Percentiles rank a stretch among this genome's conserved stretches.
These are phyloP conservation scores for Cladosporium cucumerinum DNA, from an alignment of 2,329 filamentous ascomycete species.

Conservation along the genomic window DNA sequence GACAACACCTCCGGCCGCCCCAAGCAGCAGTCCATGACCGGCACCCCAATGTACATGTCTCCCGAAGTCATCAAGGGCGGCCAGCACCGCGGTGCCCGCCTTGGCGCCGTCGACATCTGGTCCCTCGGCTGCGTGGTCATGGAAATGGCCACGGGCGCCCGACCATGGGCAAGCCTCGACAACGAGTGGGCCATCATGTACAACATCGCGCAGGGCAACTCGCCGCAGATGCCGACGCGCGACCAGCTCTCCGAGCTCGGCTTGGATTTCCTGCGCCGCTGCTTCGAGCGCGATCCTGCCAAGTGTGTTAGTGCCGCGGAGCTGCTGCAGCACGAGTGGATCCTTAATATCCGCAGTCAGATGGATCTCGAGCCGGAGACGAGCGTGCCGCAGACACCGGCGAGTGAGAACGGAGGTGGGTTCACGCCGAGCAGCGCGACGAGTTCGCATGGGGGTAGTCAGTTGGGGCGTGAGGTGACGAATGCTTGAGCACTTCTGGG, in stretches of 20 bases:
- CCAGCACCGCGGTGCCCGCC: constrained; percentile 65
- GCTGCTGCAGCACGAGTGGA: constrained; percentile 91
- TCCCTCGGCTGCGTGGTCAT: constrained; percentile 94
- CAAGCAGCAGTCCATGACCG: constrained; percentile 84
- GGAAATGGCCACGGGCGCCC: constrained; percentile 92
- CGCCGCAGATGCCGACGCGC: constrained; percentile 73
- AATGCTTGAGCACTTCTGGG: neutral
- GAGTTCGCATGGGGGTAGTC: constrained; percentile 7
- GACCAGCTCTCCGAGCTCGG: constrained; percentile 84
- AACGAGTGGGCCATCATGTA: constrained; percentile 99
- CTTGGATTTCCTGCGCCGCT: constrained; percentile 82
- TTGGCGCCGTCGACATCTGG: constrained; percentile 92
- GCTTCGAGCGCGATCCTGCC: constrained; percentile 80
- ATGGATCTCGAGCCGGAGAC: constrained; percentile 47
- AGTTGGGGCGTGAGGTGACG: neutral
- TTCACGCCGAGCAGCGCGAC: constrained; percentile 6
- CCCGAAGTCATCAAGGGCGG: constrained; percentile 97
- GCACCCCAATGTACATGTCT: constrained; percentile 99
- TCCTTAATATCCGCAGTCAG: constrained; percentile 49
- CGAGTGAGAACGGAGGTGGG: constrained; percentile 13
- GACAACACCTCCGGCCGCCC: constrained; percentile 39
- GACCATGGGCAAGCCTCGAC: constrained; percentile 92
- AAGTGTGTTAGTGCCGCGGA: constrained; percentile 80
- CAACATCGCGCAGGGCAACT: constrained; percentile 96
- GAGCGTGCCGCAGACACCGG: constrained; percentile 40